These are phyloP conservation scores for Diphasiastrum complanatum DNA, from an alignment of 83 land plant species.

Conservation along the genomic window DNA sequence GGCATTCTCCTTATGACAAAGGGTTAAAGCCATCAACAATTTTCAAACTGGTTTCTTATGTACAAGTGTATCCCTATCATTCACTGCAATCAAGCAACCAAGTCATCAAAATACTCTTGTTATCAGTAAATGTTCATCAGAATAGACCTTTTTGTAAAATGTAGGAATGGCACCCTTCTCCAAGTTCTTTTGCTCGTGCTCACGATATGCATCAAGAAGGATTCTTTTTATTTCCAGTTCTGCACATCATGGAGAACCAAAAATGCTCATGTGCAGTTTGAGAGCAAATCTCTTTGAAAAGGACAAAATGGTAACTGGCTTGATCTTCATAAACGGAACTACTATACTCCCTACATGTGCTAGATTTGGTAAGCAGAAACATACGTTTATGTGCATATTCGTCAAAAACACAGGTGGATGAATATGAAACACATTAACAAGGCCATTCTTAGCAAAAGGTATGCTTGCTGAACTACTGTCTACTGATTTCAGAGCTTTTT, in stretches of 20 bases:
- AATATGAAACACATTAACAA: too few species aligned
- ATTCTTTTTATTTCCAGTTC: constrained; percentile 93
- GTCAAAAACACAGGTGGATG: too few species aligned
- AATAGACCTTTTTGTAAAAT: constrained; percentile 75
- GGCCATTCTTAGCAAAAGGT: too few species aligned
- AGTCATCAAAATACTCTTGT: neutral
- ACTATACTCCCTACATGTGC: neutral
- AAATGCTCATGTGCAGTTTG: neutral
- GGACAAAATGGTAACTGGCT: neutral
- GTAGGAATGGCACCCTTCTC: constrained; percentile 85
- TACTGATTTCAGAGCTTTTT: too few species aligned
- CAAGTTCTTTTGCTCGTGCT: constrained; percentile 71
- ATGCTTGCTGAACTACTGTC: too few species aligned
- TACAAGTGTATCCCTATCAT: too few species aligned
- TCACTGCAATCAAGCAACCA: neutral
- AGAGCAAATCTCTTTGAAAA: neutral
- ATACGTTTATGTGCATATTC: too few species aligned
- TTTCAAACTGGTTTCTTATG: too few species aligned
- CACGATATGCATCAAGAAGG: constrained; percentile 76
- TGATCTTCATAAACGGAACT: neutral
- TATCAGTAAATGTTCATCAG: neutral
- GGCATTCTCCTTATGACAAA: too few species aligned
- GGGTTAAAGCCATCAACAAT: too few species aligned
- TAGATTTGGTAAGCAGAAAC: too few species aligned
- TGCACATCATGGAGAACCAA: constrained; percentile 20